Percentiles rank a stretch among this genome's conserved stretches.
phyloP scores from a whole-genome alignment of 1,284 basidiomycete species.

The Spongispora temasekensis region DNA sequence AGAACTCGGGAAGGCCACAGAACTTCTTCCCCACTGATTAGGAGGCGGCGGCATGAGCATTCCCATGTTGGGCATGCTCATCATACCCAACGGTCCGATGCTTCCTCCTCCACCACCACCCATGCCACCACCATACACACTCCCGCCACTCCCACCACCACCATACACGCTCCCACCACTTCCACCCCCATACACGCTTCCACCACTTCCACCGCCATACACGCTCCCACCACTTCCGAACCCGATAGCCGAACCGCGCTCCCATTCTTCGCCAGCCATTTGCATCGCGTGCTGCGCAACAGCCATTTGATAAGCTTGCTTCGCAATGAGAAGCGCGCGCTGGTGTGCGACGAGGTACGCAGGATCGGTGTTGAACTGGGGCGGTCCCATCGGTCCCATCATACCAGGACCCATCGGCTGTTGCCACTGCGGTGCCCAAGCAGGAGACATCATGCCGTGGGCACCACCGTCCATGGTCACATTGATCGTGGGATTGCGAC shows the following conservation, averaged over 20 bases:
- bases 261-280: constrained; percentile 82
- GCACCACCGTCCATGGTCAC: constrained; percentile 48
- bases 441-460: constrained; percentile 30
- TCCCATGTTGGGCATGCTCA: constrained; percentile 45
- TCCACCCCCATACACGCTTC: constrained; percentile 31
- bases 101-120: too few relatives aligned
- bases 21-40: constrained; percentile 42
- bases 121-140: constrained; percentile 44
- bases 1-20: constrained; percentile 50
- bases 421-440: constrained; percentile 34
- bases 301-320: constrained; percentile 83
- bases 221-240: constrained; percentile 36
- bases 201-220: constrained; percentile 37
- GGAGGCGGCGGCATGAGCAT: constrained; percentile 37
- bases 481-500: constrained; percentile 34
- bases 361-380: constrained; percentile 47
- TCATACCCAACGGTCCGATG: constrained; percentile 38
- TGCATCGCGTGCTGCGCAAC: constrained; percentile 85
- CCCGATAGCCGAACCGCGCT: constrained; percentile 64
- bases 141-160: constrained; percentile 38
- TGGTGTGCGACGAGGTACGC: constrained; percentile 70
- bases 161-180: constrained; percentile 39
- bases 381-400: constrained; percentile 26
- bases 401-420: constrained; percentile 30
- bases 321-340: constrained; percentile 78